Conservation (phyloP, 176 grass and related monocot species). For the Elymus sibiricus region DNA sequence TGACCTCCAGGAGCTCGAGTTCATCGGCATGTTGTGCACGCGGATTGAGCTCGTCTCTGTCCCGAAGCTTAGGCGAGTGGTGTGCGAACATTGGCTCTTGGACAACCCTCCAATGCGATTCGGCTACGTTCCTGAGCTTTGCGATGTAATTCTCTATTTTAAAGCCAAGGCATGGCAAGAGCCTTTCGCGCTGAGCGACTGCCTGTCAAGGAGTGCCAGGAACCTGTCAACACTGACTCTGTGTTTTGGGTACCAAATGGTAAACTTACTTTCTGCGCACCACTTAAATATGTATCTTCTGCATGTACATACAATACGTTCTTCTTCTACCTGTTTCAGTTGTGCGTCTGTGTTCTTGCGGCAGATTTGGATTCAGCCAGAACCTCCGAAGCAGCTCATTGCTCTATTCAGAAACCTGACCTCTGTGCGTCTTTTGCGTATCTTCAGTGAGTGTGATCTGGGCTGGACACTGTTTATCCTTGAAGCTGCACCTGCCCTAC, state of each 20-base stretch:
- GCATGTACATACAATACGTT: no score
- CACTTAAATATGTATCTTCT: no score
- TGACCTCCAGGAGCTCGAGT: not conserved
- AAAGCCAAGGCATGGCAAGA: not conserved
- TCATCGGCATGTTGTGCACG: not conserved
- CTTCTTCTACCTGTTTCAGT: not conserved
- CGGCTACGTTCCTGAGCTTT: not conserved
- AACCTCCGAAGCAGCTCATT: not conserved
- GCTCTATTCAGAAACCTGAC: not conserved
- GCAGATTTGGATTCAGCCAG: not conserved
- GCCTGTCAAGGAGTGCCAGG: not conserved
- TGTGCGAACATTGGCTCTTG: rapidly evolving
- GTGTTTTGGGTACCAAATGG: not conserved
- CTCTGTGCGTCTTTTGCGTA: not conserved
- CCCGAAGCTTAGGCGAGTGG: not conserved
- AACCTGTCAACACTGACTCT: not conserved
- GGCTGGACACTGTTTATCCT: not conserved
- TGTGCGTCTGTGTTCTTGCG: not conserved
- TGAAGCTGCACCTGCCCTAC: not conserved
- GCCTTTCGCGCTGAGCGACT: not conserved
- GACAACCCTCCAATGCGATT: not conserved
- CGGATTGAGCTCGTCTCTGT: not conserved
- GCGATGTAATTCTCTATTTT: rapidly evolving
- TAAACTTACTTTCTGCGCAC: not conserved
- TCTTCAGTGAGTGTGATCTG: not conserved